Evolutionary conservation across 257 asterid species (phyloP).

Genomic region (Datura wrightii): DNA sequence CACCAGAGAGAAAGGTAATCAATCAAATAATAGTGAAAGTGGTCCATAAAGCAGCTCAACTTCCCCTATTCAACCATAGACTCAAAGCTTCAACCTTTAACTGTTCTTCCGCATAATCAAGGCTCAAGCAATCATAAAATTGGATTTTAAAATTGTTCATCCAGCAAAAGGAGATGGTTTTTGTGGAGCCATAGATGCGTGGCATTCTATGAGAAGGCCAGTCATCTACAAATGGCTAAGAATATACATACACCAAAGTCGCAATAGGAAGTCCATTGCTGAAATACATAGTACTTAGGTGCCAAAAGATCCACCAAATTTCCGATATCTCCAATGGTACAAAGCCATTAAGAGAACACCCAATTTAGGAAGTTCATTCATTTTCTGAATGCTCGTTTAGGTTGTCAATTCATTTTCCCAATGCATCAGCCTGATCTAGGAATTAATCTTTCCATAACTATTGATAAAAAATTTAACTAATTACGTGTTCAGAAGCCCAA

Average conservation of each 20-base stretch:
- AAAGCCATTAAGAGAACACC: neutral
- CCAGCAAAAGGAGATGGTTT: constrained; percentile 1
- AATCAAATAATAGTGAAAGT: neutral
- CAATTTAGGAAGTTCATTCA: neutral
- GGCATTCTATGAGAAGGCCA: neutral
- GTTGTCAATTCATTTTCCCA: neutral
- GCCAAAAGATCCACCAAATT: constrained; percentile 7
- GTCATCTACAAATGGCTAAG: constrained; percentile 12
- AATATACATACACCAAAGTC: neutral
- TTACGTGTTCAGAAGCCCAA: neutral
- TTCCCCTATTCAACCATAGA: constrained; percentile 16
- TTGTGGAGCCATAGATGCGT: neutral
- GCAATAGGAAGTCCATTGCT: neutral
- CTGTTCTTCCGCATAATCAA: neutral
- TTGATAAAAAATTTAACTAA: neutral
- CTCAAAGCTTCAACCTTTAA: neutral
- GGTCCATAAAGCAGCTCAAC: constrained; percentile 23
- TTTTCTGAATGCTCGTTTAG: neutral
- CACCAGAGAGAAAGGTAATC: constrained; percentile 13
- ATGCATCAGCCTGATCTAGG: constrained; percentile 5
- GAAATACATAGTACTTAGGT: constrained; percentile 8
- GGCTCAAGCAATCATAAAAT: neutral
- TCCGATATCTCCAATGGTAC: neutral
- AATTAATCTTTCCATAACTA: constrained; percentile 17
- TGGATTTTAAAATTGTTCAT: neutral